These are phyloP conservation scores for Eucalyptus marginata DNA, from an alignment of 345 rosid genomes.

Conservation along the genomic window DNA sequence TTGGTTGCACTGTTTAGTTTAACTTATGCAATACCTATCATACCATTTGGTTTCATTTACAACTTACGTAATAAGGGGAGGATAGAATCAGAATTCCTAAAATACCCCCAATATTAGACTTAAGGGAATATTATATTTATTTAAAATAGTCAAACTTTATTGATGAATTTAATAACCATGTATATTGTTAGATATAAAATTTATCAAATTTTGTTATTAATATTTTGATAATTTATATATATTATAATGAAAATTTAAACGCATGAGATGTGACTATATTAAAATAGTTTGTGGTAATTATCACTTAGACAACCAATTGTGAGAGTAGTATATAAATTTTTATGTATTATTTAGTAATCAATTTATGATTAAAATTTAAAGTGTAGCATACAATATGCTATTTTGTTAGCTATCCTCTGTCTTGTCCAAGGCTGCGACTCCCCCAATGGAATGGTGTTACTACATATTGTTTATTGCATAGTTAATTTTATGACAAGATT, in stretches of 20 bases:
- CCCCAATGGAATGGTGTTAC: neutral
- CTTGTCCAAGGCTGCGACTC: neutral
- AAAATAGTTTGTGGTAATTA: neutral
- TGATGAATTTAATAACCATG: too few relatives aligned
- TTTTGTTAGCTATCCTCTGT: neutral
- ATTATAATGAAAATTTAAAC: neutral
- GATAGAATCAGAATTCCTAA: neutral
- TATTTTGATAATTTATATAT: neutral
- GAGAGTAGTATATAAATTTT: neutral
- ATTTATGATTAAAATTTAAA: neutral
- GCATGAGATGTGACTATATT: neutral
- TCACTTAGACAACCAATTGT: neutral
- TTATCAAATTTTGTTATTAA: neutral
- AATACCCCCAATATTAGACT: neutral
- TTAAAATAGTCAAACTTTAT: too few relatives aligned
- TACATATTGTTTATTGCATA: neutral
- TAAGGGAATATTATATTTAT: neutral
- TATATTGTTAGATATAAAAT: too few relatives aligned
- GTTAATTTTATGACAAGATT: neutral
- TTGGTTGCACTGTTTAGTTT: neutral
- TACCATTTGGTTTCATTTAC: neutral
- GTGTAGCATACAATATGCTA: neutral
- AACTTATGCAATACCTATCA: too few relatives aligned
- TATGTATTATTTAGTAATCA: neutral
- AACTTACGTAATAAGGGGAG: neutral